Base-by-base conservation (phyloP, 805 yeast species). In the Kazachstania bromeliacearum region DNA sequence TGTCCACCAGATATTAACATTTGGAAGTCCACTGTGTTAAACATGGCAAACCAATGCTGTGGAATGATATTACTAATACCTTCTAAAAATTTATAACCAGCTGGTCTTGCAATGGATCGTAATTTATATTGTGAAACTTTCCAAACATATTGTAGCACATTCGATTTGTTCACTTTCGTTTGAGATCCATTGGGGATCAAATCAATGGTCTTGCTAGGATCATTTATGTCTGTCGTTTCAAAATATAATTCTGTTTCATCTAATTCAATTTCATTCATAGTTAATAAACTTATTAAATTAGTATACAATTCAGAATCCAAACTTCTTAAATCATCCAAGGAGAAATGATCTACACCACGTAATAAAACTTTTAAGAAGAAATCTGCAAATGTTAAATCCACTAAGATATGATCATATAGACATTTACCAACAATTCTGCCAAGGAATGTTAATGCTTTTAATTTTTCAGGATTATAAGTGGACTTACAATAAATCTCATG, bases 401-500 rank as follows among this genome's bases (percentile, higher is more conserved):
- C 74, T 43, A 89, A 64, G 3, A 87, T 79, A 35, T 77, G 77
- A 37, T 85, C 95, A 53, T 84, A 85, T 3, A 89, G 63, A 50
- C 96, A 88, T 53, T 87, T 89, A 1, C 96, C 98, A 31, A 89
- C 67, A 5, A 87, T 65, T 62, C 70, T 77, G 0, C 98, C 98
- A 45, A 88, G 57, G 48, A 88, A 88, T 48, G 68, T 68, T 27
- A 70, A 49, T 22, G 58, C 54, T 7, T 58, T 53, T 36, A 71
- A 44, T 21, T 51, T 41, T 36, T 52, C 41, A 36, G 57, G 44
- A 37, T 54, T 36, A 5, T 38, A 17, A 5, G 43, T 40, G 3
- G 47, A 40, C 5, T 50, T 49, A 5, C 96, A 96, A 51, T 80
- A 85, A 10, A 89, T 49, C 39, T 79, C 78, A 51, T 83, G 73